Base-by-base conservation (phyloP, 2,329 filamentous ascomycete species). In the Colletotrichum shisoi region DNA sequence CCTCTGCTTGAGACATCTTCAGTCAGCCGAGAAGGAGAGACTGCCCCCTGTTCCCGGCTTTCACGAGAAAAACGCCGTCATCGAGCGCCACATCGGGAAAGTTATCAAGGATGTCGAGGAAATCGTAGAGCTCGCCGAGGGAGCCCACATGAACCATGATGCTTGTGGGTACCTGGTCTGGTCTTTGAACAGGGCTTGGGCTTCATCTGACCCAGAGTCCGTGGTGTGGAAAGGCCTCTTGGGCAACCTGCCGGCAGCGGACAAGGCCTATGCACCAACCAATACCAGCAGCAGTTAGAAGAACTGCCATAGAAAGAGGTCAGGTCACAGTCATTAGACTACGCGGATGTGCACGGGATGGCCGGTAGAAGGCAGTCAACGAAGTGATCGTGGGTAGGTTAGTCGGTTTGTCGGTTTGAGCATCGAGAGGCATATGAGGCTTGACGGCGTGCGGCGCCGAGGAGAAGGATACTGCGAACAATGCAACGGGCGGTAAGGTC, bases 21-120 rank as follows among this genome's bases (percentile, higher is more conserved):
- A 27, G 27, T n/a, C 31, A 17, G 48, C 64, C 9, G 40, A 31
- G 13, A 12, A 39, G 42, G n/a, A 57, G 4, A 46, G 39, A 5
- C 24, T 44, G 49, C 45, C 39, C 8, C 39, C 19, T n/a, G 46
- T 31, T 4, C 24, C 39, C 15, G 31, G 27, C 5, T 40, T 44
- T 7, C n/a, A 49, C 24, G 60, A 52, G 21, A 37, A 57, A 12
- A 52, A 46, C 42, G 15, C 17, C n/a, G 6, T 53, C 21, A 39
- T 53, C 31, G 46, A 46, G 45, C 42, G 24, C 21, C 60, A 67
- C 8, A 54, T 66, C 34, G 42, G 51, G 8, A 48, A 60, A 17
- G 54, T 68, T 42, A 51, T 54, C 39, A n/a, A 19, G 24, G 57
- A 57, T 12, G 62, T 68, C 34, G 45, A 62, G 13, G 49, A 61